phyloP scores from a whole-genome alignment of 768 basidiomycete genomes.

The Dictyophora rubrovolvata region DNA sequence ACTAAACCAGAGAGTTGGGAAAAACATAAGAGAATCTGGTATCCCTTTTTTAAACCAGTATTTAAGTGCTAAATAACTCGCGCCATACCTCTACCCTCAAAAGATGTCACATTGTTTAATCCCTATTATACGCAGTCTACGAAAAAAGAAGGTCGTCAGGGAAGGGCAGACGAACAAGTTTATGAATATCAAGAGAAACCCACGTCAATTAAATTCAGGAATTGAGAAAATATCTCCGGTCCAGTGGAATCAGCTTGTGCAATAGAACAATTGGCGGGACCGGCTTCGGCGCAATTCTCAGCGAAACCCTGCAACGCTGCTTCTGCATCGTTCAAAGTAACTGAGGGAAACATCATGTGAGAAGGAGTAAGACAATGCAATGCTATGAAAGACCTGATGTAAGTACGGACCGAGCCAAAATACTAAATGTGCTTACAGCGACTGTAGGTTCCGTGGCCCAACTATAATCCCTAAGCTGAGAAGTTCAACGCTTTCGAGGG shows the following conservation, averaged over 20 bases:
- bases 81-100: neutral
- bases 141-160: conserved; percentile 11
- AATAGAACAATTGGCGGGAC: conserved; percentile 18
- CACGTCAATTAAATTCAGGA: conserved; percentile 17
- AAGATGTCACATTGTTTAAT: neutral
- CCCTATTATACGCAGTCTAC: conserved; percentile 12
- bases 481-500: neutral
- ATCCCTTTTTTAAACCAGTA: neutral
- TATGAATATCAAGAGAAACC: conserved; percentile 15
- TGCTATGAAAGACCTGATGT: neutral
- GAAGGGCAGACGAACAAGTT: conserved; percentile 15
- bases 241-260: conserved; percentile 14
- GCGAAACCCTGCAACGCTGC: neutral
- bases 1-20: neutral
- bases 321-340: neutral
- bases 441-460: neutral
- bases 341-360: neutral
- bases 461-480: neutral
- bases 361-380: neutral
- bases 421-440: neutral
- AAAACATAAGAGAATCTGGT: neutral
- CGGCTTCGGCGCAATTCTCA: conserved; percentile 14
- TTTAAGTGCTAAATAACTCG: neutral
- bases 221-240: conserved; percentile 11
- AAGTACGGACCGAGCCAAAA: neutral